phyloP scores from a whole-genome alignment of 2,329 filamentous ascomycete species.

The Lomentospora prolificans region DNA sequence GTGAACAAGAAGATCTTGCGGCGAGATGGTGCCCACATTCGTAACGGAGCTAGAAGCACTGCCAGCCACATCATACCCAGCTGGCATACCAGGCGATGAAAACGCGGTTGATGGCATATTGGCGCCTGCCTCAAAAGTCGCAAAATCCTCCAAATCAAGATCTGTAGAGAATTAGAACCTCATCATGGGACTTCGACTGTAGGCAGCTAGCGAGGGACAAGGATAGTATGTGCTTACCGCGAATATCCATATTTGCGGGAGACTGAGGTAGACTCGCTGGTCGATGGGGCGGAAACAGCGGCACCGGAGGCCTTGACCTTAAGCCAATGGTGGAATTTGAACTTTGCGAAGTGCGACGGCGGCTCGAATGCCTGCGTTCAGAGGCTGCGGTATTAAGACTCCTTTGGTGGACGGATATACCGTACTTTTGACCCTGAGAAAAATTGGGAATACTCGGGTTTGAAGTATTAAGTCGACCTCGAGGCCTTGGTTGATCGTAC shows the following conservation, averaged over 20 bases:
- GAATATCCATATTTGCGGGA: conserved; percentile 37
- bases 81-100: conserved; percentile 42
- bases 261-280: conserved; percentile 38
- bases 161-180: conserved; percentile 28
- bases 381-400: too few species aligned
- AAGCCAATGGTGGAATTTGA: too few species aligned
- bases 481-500: conserved; percentile 45
- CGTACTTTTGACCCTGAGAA: too few species aligned
- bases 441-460: too few species aligned
- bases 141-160: conserved; percentile 48
- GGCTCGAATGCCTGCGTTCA: too few species aligned
- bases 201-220: not conserved
- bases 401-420: too few species aligned
- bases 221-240: conserved; percentile 34
- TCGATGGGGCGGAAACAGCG: conserved; percentile 58
- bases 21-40: conserved; percentile 67
- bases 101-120: conserved; percentile 36
- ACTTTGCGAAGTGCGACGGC: too few species aligned
- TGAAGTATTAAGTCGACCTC: not conserved
- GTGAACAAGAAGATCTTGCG: conserved; percentile 66
- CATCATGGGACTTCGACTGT: not conserved
- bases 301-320: conserved; percentile 60
- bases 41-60: conserved; percentile 36
- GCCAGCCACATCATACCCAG: conserved; percentile 36
- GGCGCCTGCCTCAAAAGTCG: conserved; percentile 39